Evolutionary conservation across 768 basidiomycete species (phyloP).

Genomic region (Hemileccinum rubropunctum): DNA sequence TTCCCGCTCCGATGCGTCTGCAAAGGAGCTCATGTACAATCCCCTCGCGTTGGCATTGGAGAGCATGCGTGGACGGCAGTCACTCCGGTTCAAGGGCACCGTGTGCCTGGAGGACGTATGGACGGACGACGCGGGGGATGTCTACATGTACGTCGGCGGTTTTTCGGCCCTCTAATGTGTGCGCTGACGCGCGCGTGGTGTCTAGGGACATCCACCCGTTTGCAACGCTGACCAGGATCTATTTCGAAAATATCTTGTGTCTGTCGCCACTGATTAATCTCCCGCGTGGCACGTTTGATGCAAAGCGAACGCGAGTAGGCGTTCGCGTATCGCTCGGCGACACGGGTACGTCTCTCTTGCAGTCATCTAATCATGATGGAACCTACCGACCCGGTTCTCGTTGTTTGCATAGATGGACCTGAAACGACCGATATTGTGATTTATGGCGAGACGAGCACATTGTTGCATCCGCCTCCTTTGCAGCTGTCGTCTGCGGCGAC

Average conservation of each 20-base stretch:
- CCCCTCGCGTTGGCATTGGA: constrained; percentile 71
- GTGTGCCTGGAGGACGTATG: constrained; percentile 53
- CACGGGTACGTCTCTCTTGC: constrained; percentile 41
- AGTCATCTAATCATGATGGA: no score
- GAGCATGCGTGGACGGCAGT: constrained; percentile 75
- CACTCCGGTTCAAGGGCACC: constrained; percentile 55
- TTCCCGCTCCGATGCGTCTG: constrained; percentile 25
- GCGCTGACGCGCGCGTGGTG: neutral
- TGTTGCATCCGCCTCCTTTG: constrained; percentile 7
- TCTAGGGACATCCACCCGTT: constrained; percentile 67
- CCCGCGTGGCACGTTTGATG: constrained; percentile 19
- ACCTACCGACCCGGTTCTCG: neutral
- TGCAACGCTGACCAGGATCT: constrained; percentile 58
- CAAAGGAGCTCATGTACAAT: constrained; percentile 53
- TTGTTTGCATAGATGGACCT: constrained; percentile 49
- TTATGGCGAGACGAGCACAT: constrained; percentile 37
- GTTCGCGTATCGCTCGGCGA: constrained; percentile 72
- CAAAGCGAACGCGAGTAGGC: constrained; percentile 47
- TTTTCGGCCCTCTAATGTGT: no score
- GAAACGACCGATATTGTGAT: constrained; percentile 68
- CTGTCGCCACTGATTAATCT: constrained; percentile 35
- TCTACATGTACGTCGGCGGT: constrained; percentile 32
- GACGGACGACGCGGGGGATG: constrained; percentile 55
- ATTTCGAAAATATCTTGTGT: constrained; percentile 72
- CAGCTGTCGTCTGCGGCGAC: constrained; percentile 10